A percentile compares a stretch with the other conserved stretches of the same genome.
These are phyloP conservation scores for Sporothrix schenckii DNA, from an alignment of 2,329 filamentous ascomycete genomes.

Conservation along the genomic window DNA sequence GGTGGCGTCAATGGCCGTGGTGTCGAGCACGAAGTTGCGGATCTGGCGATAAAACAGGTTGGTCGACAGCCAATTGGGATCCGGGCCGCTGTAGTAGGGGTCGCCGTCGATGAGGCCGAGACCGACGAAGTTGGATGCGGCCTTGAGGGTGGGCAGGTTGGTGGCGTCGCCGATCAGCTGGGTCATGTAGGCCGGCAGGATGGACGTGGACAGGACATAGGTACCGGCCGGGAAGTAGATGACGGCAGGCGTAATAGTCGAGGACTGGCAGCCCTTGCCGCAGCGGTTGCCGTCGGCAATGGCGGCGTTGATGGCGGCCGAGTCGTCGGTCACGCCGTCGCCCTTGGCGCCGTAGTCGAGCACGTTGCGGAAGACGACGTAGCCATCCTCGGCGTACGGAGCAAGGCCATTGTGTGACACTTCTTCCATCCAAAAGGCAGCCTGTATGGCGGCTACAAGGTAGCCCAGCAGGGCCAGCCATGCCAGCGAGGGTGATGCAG, in stretches of 20 bases:
- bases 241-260: conserved; percentile 34
- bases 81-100: conserved; percentile 26
- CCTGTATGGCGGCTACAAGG: conserved; percentile 39
- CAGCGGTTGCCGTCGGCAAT: conserved; percentile 50
- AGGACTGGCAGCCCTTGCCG: conserved; percentile 31
- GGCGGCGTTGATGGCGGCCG: conserved; percentile 68
- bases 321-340: conserved; percentile 70
- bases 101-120: conserved; percentile 44
- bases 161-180: conserved; percentile 35
- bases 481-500: conserved; percentile 34
- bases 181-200: conserved; percentile 35
- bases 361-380: conserved; percentile 54
- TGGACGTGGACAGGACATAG: conserved; percentile 33
- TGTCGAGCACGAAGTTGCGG: conserved; percentile 59
- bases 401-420: conserved; percentile 49
- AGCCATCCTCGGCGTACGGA: conserved; percentile 47
- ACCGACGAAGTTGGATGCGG: conserved; percentile 15
- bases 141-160: conserved; percentile 34
- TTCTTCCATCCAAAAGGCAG: conserved; percentile 42
- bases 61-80: conserved; percentile 53
- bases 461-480: conserved; percentile 40
- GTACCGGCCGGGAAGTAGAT: conserved; percentile 38
- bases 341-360: conserved; percentile 52
- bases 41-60: conserved; percentile 57
- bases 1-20: conserved; percentile 55